These are phyloP conservation scores for Erodium maritimum DNA, from an alignment of 345 rosid genomes.

Conservation along the genomic window DNA sequence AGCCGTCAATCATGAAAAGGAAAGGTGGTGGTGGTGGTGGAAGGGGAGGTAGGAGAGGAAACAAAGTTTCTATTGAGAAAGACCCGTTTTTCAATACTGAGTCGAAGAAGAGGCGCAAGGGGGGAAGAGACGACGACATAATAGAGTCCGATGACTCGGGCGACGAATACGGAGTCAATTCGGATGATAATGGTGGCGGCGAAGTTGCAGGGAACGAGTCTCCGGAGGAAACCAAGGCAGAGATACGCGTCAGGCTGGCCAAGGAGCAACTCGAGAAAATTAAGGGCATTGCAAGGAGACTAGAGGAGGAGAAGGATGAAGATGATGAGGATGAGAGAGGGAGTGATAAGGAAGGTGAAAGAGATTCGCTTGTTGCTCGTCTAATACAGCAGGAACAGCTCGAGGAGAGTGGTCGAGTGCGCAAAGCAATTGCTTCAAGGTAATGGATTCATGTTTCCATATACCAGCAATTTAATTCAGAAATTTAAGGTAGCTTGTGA, in stretches of 20 bases:
- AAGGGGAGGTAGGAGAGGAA: too few relatives aligned
- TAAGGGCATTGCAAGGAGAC: constrained; percentile 29
- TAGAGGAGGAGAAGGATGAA: constrained; percentile 28
- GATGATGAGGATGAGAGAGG: constrained; percentile 33
- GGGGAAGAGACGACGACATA: constrained; percentile 1
- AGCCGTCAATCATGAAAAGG: too few relatives aligned
- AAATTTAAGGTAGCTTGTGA: not conserved
- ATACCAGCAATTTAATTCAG: not conserved
- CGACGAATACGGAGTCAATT: not conserved
- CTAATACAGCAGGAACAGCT: constrained; percentile 75
- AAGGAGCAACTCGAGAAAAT: constrained; percentile 30
- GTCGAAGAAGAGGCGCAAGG: too few relatives aligned
- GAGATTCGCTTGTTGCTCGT: constrained; percentile 49
- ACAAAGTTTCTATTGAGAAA: too few relatives aligned
- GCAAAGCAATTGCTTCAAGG: constrained; percentile 72
- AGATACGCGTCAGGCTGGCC: constrained; percentile 64
- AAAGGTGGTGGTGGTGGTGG: too few relatives aligned
- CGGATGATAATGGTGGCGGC: constrained; percentile 10
- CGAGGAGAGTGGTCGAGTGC: constrained; percentile 75
- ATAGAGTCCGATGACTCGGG: not conserved
- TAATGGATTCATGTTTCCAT: constrained; percentile 11
- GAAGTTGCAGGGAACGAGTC: constrained; percentile 25
- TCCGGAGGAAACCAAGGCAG: constrained; percentile 60
- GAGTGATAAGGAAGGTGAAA: constrained; percentile 40
- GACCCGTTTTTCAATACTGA: too few relatives aligned